Base-by-base conservation (phyloP, 2,329 filamentous ascomycete species). In the Exophiala sideris region DNA sequence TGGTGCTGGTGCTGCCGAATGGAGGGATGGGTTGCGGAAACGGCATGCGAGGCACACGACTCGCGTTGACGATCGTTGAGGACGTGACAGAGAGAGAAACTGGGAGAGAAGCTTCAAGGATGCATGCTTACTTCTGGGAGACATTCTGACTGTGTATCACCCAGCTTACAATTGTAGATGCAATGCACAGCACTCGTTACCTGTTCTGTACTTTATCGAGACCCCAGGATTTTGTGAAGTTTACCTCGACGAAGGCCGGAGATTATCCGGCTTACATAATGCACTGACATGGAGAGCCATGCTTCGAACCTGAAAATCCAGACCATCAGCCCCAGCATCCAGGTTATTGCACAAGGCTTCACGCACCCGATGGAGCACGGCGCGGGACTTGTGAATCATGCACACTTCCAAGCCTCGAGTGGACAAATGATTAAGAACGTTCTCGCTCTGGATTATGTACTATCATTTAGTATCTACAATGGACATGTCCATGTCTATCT, bases 1-100 rank as follows among this genome's bases (percentile, higher is more conserved):
- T 12, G n/a, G 20, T 48, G 16, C 45, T 34, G 9, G 18, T 48
- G 34, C 45, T 48, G 14, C 16, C 16, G 34, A 12, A 21, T 18
- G 3, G 9, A 35, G 40, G 2, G 35, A 20, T 33, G 58, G 57
- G 49, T 36, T 58, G 45, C 21, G 49, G 7, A 29, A 29, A 29
- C 24, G 24, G 48, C 48, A 33, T 55, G 50, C 44, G 45, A 45
- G 14, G 48, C 41, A 56, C n/a, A 59, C 29, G 18, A 46, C 52
- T 20, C 7, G 47, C 38, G 29, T 45, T 8, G 40, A 38, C 5
- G 21, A 14, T 3, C 33, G 42, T n/a, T 41, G 47, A 11, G 45
- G 47, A 12, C 36, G 44, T 12, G 45, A 33, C 3, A 45, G 24
- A 12, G 36, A 18, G 20, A 48, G 33, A 24, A 48, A 33, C 24